Conservation (phyloP, 768 basidiomycete species). For the Boletus huronensis region DNA sequence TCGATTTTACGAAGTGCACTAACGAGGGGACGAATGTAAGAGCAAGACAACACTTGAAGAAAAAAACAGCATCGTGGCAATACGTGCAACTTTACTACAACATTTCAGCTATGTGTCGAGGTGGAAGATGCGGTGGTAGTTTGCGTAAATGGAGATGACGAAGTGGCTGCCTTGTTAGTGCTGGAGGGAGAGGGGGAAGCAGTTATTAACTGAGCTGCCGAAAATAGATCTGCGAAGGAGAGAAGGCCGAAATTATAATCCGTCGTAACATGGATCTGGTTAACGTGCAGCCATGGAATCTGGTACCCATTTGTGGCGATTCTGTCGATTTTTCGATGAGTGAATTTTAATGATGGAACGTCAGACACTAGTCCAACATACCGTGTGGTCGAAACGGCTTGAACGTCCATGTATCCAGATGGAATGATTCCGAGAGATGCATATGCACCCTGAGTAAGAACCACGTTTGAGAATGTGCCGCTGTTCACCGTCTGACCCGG, state of each 20-base stretch:
- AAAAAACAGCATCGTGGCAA: neutral
- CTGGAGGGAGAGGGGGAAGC: neutral
- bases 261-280: slow-evolving; percentile 52
- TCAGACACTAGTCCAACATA: slow-evolving; percentile 15
- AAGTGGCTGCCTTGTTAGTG: neutral
- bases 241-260: slow-evolving; percentile 33
- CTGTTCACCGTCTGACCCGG: slow-evolving; percentile 59
- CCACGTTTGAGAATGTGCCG: slow-evolving; percentile 53
- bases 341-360: neutral
- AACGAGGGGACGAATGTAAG: neutral
- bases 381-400: slow-evolving; percentile 43
- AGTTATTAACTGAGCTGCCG: slow-evolving; percentile 12
- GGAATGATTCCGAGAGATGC: slow-evolving; percentile 57
- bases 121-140: neutral
- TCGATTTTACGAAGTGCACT: neutral
- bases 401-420: slow-evolving; percentile 50
- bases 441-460: slow-evolving; percentile 56
- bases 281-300: slow-evolving; percentile 63
- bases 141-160: neutral
- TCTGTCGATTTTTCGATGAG: slow-evolving; percentile 14
- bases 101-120: slow-evolving; percentile 1
- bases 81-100: neutral
- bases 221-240: slow-evolving; percentile 19
- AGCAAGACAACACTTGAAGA: neutral
- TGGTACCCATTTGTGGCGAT: slow-evolving; percentile 55